phyloP scores from a whole-genome alignment of 345 rosid species.

The Boechera divaricarpa region DNA sequence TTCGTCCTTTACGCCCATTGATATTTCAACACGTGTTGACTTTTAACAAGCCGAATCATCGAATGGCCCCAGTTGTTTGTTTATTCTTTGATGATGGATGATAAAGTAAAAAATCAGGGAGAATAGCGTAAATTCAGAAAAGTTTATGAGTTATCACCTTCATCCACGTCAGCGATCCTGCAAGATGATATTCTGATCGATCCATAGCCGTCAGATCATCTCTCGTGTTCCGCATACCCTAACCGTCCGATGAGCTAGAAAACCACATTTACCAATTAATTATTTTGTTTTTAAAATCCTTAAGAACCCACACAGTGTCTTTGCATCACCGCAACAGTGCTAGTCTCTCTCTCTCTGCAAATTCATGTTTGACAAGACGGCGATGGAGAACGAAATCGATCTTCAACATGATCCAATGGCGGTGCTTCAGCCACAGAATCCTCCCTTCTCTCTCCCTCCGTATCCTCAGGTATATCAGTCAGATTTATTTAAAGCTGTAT shows the following conservation, averaged over 20 bases:
- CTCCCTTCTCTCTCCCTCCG: slow-evolving; percentile 37
- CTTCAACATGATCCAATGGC: slow-evolving; percentile 9
- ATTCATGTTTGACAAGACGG: slow-evolving; percentile 29
- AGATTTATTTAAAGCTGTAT: neutral
- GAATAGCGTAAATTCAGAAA: neutral
- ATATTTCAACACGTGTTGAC: neutral
- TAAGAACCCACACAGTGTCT: slow-evolving; percentile 14
- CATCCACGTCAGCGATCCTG: slow-evolving; percentile 49
- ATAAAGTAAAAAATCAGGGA: slow-evolving; percentile 23
- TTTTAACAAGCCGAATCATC: neutral
- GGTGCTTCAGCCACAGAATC: neutral
- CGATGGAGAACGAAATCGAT: slow-evolving; percentile 30
- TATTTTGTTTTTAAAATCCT: neutral
- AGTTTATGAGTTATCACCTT: neutral
- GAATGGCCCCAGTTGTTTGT: slow-evolving; percentile 13
- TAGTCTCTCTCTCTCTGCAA: neutral
- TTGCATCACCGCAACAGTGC: slow-evolving; percentile 31
- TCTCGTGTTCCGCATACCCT: neutral
- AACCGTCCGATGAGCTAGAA: slow-evolving; percentile 47
- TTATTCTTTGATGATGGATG: neutral
- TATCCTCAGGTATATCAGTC: slow-evolving; percentile 45
- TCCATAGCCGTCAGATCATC: slow-evolving; percentile 43
- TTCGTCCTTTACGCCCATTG: neutral
- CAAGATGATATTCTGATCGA: neutral
- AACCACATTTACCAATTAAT: neutral